Evolutionary conservation across 352 stramenopile genomes (phyloP), one percentile per base, ranked within the genome.

Genomic region (Globisporangium middletonii): DNA sequence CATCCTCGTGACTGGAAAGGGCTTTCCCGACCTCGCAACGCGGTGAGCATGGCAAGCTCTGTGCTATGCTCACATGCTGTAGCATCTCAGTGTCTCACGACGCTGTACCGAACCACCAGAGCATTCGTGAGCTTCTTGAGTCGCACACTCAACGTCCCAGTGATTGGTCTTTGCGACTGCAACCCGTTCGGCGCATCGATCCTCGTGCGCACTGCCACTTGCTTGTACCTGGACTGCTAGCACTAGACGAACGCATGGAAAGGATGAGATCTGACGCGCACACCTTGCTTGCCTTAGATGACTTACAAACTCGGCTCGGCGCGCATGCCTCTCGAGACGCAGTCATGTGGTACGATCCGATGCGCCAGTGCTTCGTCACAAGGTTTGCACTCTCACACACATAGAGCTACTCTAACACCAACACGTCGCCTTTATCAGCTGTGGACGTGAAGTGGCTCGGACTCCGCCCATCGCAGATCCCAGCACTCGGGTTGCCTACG

Each of bases 141-240:
- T 33, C 57, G 66, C 9, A 58, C 71, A 41, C 65, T 98, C 3
- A 41, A 71, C 35, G 71, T 98, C 28, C 95, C 95, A 30, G 89
- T 98, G 15, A 77, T 95, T 53, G 93, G 93, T 19, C 49, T 98
- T 18, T 94, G 86, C 46, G 95, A 98, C 64, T 98, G 90, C 69
- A 98, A 98, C 75, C 92, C 95, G 0, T 98, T 94, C 64, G 95
- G 95, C 0, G 64, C 97, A 26, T 92, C 85, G 5, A 96, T 98
- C 35, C 89, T 98, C 64, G 84, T 93, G 60, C 59, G 50, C 18
- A 26, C 16, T 11, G 16, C 53, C 19, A 37, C 26, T 41, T 53
- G 30, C 2, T 12, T 2, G 33, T 0, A 43, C 12, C 3, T 6
- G 11, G 26, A 52, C 47, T 13, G 0, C 9, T 35, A 4, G 2